Base-by-base conservation (phyloP, 768 basidiomycete genomes). In the Daedaleopsis nitida region DNA sequence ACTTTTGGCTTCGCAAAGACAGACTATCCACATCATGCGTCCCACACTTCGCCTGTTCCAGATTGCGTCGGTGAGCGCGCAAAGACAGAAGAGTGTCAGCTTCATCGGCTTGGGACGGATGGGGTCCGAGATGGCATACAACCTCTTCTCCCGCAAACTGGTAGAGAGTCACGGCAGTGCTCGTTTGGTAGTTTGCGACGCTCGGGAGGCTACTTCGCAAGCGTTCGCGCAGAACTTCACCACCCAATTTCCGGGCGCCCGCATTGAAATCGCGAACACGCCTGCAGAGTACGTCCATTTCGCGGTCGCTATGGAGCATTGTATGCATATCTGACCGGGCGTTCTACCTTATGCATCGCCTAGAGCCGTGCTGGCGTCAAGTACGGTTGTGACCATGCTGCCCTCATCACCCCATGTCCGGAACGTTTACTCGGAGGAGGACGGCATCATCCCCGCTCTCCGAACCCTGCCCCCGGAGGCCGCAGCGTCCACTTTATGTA, bases 81-180 rank as follows among this genome's bases (percentile, higher is more conserved):
- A 52, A 55, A 69, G 70, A 53, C 65, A 56, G 21, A 83, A 77
- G 55, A 84, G 80, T 71, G 84, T 86, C 37, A 86, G 85, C 55
- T 94, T 96, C 76, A 88, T 96, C 55, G 93, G 94, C 10, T 83
- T 96, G 13, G 93, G 93, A 43, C 82, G 87, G 47, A 95, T 96
- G 93, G 93, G 93, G 44, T 85, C 84, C 47, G 88, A 92, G 73
- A 95, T 95, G 94, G 83, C 86, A 14, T 82, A 80, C 73, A 95
- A 95, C 73, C 82, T 94, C 52, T 92, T 94, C 77, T 86, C 87
- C 0, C 92, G 91, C 72, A 82, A 82, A 64, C 76, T 85, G 59
- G 78, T 80, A n/a, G 75, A 83, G 45, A 73, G 77, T 42, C 63
- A 73, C n/a, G 81, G 86, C 14, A 39, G 70, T 13, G 70, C 83